Evolutionary conservation across 1,284 basidiomycete species (phyloP).

Genomic region (Pyrrhoderma noxium): DNA sequence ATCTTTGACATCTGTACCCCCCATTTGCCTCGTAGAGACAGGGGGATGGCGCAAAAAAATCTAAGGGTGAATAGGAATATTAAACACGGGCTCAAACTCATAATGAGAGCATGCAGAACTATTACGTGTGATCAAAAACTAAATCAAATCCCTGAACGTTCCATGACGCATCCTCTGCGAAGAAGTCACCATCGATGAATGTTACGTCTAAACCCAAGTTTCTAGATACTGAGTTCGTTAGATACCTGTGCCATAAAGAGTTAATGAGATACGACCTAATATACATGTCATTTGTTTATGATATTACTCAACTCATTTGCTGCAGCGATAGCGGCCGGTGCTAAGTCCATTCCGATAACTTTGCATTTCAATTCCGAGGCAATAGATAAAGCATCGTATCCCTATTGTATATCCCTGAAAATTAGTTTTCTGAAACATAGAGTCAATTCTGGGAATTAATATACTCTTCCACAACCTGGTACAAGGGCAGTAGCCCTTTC

Average conservation of each 20-base stretch:
- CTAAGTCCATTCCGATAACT: conserved; percentile 49
- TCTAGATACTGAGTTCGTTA: background rate
- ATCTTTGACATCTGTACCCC: conserved; percentile 48
- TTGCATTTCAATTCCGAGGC: conserved; percentile 43
- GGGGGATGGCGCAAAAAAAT: conserved; percentile 43
- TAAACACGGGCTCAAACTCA: background rate
- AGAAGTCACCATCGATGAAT: conserved; percentile 29
- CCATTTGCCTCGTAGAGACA: conserved; percentile 47
- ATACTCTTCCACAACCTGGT: conserved; percentile 55
- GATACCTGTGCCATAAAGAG: background rate
- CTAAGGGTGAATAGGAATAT: background rate
- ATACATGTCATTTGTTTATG: background rate
- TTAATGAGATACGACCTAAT: conserved; percentile 4
- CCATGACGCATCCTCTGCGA: background rate
- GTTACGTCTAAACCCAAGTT: conserved; percentile 23
- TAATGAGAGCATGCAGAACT: too few species aligned
- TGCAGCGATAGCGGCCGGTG: conserved; percentile 43
- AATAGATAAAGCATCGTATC: conserved; percentile 57
- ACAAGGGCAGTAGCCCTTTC: conserved; percentile 51
- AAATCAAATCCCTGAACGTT: conserved; percentile 37
- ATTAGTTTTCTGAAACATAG: background rate
- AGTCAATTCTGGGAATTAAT: conserved; percentile 20
- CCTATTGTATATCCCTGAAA: conserved; percentile 32
- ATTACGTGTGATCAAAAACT: conserved; percentile 61
- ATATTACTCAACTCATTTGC: conserved; percentile 39